A percentile compares a stretch with the other conserved stretches of the same genome.
phyloP scores from a whole-genome alignment of 2,329 filamentous ascomycete genomes.

The Simplicillium sp. region DNA sequence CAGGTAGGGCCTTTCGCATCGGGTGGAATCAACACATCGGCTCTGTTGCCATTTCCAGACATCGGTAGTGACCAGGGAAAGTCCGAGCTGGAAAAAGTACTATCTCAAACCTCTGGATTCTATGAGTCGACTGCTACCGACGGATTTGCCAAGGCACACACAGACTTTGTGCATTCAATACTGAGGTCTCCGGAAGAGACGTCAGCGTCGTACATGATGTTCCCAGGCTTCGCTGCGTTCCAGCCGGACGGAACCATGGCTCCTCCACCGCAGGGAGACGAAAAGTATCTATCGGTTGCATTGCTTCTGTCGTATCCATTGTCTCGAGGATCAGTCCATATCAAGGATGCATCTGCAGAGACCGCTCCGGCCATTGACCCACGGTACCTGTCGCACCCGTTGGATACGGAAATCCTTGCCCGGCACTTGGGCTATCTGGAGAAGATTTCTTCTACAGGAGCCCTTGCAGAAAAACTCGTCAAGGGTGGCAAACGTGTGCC shows the following conservation, averaged over 20 bases:
- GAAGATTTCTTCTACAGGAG: constrained; percentile 25
- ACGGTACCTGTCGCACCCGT: constrained; percentile 20
- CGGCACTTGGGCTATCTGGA: constrained; percentile 27
- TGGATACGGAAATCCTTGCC: constrained; percentile 33
- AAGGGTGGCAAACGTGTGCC: constrained; percentile 14
- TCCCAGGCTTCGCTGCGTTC: constrained; percentile 8
- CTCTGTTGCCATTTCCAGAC: no score
- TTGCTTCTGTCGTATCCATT: constrained; percentile 43
- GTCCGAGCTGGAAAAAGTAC: no score
- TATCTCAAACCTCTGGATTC: no score
- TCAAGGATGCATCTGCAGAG: constrained; percentile 14
- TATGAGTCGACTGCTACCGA: no score
- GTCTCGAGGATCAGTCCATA: constrained; percentile 36
- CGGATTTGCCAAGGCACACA: no score
- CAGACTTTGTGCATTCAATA: no score
- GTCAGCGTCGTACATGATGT: no score
- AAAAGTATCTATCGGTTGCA: constrained; percentile 37
- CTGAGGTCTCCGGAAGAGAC: no score
- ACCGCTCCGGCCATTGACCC: constrained; percentile 27
- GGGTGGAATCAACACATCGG: no score
- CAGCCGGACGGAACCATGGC: constrained; percentile 37
- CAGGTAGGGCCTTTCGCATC: no score
- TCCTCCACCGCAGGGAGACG: constrained; percentile 33
- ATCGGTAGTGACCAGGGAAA: no score
- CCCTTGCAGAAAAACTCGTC: constrained; percentile 26